A percentile compares a stretch with the other conserved stretches of the same genome.
Conservation (phyloP, 2,329 filamentous ascomycete genomes). For the Penicillium nordicum region DNA sequence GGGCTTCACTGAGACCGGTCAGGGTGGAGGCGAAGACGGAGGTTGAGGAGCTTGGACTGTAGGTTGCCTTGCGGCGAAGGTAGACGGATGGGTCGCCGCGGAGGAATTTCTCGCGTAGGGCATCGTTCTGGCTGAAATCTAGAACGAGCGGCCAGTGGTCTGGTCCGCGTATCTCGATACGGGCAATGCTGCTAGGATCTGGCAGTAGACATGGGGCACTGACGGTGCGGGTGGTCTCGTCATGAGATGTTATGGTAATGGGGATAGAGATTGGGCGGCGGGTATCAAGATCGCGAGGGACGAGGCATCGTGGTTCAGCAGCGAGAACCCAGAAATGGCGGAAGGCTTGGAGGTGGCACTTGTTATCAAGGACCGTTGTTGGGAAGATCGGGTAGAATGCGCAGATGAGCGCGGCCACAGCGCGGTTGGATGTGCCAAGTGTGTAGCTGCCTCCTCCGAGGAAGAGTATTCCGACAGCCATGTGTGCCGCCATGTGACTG, state of each 20-base stretch:
- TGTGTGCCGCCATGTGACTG: constrained; percentile 86
- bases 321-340: constrained; percentile 96
- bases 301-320: constrained; percentile 80
- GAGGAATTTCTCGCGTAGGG: constrained; percentile 62
- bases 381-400: constrained; percentile 95
- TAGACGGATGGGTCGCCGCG: constrained; percentile 67
- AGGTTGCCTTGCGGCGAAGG: constrained; percentile 66
- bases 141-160: constrained; percentile 79
- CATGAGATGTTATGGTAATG: constrained; percentile 61
- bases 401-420: constrained; percentile 79
- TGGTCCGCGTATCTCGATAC: constrained; percentile 44
- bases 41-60: constrained; percentile 53
- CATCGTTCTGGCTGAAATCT: constrained; percentile 64
- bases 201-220: constrained; percentile 58
- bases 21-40: constrained; percentile 71
- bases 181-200: constrained; percentile 38
- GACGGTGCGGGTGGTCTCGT: constrained; percentile 35
- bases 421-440: constrained; percentile 82
- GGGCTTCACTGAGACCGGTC: constrained; percentile 64
- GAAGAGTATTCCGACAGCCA: constrained; percentile 87
- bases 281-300: constrained; percentile 82
- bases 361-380: constrained; percentile 84
- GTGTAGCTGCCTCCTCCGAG: constrained; percentile 90
- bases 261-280: constrained; percentile 73
- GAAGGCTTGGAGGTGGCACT: constrained; percentile 91